Percentiles rank a stretch among this genome's conserved stretches.
phyloP scores from a whole-genome alignment of 2,329 filamentous ascomycete species.

The Tolypocladium sp. region DNA sequence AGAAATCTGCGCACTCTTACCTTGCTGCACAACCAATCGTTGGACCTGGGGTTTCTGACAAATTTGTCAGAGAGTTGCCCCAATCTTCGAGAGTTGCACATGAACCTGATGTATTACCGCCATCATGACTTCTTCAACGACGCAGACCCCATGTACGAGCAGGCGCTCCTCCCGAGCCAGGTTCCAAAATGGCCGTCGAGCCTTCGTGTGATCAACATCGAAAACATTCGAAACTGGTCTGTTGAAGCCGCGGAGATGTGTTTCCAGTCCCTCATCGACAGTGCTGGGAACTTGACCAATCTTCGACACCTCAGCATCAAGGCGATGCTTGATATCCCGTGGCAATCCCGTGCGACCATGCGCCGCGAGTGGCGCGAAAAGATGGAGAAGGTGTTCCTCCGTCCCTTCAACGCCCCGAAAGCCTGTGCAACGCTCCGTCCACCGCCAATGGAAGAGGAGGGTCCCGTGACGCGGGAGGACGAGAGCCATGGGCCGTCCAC shows the following conservation, averaged over 20 bases:
- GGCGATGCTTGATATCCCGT: conserved; percentile 69
- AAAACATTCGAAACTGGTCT: conserved; percentile 68
- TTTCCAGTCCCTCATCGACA: conserved; percentile 68
- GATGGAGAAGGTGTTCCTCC: conserved; percentile 58
- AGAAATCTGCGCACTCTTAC: conserved; percentile 55
- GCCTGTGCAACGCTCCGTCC: conserved; percentile 13
- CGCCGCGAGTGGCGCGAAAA: conserved; percentile 68
- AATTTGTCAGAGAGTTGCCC: conserved; percentile 60
- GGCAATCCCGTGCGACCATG: conserved; percentile 74
- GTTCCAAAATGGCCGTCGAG: conserved; percentile 70
- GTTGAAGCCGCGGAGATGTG: conserved; percentile 64
- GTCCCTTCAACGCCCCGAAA: conserved; percentile 32
- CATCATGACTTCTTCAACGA: conserved; percentile 59
- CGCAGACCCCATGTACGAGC: conserved; percentile 64
- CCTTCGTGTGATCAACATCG: conserved; percentile 63
- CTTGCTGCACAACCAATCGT: conserved; percentile 69
- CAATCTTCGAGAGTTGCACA: conserved; percentile 56
- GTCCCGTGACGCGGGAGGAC: conserved; percentile 2
- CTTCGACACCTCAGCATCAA: conserved; percentile 66
- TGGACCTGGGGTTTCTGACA: conserved; percentile 67
- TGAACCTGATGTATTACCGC: conserved; percentile 74
- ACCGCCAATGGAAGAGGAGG: conserved; percentile 5
- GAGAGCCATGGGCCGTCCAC: conserved; percentile 10
- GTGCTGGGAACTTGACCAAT: conserved; percentile 53
- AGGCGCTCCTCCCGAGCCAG: conserved; percentile 54